Conservation (phyloP, 139 green algal species). For the Edaphochlamys debaryana region DNA sequence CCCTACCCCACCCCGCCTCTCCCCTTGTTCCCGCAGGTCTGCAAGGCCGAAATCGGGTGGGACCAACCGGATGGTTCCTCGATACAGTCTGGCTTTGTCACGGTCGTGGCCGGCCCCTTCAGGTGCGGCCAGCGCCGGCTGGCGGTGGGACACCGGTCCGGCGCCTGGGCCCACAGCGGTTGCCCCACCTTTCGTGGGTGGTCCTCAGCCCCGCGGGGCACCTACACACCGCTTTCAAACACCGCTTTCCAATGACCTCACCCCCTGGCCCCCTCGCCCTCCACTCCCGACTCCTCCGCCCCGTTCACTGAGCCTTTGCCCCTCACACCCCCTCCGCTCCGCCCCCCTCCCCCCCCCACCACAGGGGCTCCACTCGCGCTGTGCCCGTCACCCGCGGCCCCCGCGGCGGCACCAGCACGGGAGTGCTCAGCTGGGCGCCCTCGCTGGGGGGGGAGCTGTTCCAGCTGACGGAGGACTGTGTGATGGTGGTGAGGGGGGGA, state of each 20-base stretch:
- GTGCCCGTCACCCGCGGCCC: neutral
- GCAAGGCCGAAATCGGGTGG: slow-evolving; percentile 28
- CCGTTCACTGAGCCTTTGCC: neutral
- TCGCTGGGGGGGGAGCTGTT: slow-evolving; percentile 20
- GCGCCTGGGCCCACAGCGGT: too few relatives aligned
- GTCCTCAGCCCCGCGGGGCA: too few relatives aligned
- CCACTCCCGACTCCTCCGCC: neutral
- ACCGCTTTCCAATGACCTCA: too few relatives aligned
- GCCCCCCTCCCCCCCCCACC: neutral
- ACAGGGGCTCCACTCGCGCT: slow-evolving; percentile 15
- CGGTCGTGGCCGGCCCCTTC: slow-evolving; percentile 22
- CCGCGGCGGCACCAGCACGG: neutral
- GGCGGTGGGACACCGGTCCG: too few relatives aligned
- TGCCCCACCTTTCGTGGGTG: too few relatives aligned
- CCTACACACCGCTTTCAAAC: too few relatives aligned
- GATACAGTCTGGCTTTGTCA: neutral
- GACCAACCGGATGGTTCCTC: neutral
- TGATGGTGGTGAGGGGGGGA: slow-evolving; percentile 4
- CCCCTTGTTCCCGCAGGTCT: neutral
- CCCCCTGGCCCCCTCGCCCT: neutral
- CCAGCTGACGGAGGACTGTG: slow-evolving; percentile 18
- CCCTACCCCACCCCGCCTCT: neutral
- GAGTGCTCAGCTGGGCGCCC: slow-evolving; percentile 21
- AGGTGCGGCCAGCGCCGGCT: neutral
- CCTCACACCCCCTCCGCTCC: neutral